These are phyloP conservation scores for Lasiodiplodia hormozganensis DNA, from an alignment of 2,329 filamentous ascomycete genomes.

Conservation along the genomic window DNA sequence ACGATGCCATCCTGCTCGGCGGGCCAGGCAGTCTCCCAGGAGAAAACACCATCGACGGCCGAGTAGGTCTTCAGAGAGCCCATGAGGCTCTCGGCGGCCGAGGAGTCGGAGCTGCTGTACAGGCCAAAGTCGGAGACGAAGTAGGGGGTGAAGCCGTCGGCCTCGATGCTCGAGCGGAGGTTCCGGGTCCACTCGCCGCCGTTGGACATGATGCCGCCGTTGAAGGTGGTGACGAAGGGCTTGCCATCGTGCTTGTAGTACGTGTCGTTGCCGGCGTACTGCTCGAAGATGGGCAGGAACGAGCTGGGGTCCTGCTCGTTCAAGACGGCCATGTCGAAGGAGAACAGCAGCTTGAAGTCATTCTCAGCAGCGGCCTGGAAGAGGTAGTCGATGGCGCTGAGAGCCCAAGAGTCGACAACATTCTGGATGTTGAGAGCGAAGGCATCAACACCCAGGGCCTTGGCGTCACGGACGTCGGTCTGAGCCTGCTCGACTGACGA, in stretches of 20 bases:
- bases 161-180: constrained; percentile 34
- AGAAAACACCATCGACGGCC: constrained; percentile 45
- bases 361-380: constrained; percentile 41
- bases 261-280: constrained; percentile 35
- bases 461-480: constrained; percentile 39
- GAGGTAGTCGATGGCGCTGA: constrained; percentile 37
- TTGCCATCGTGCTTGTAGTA: constrained; percentile 41
- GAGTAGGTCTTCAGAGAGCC: constrained; percentile 34
- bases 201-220: constrained; percentile 36
- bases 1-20: constrained; percentile 32
- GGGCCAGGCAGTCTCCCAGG: constrained; percentile 48
- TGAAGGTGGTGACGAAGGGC: constrained; percentile 43
- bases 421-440: constrained; percentile 45
- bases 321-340: constrained; percentile 42
- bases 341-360: constrained; percentile 46
- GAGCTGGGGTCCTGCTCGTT: constrained; percentile 36
- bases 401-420: constrained; percentile 36
- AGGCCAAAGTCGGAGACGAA: constrained; percentile 44
- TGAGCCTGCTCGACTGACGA: constrained; percentile 18
- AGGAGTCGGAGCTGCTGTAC: constrained; percentile 31
- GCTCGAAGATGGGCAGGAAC: constrained; percentile 38
- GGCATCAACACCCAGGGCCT: constrained; percentile 43
- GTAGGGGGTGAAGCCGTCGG: constrained; percentile 37
- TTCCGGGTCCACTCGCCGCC: constrained; percentile 20
- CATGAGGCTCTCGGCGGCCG: constrained; percentile 30